Evolutionary conservation across 2,329 filamentous ascomycete species (phyloP), one percentile per base, ranked within the genome.

Genomic region (Leptographium wingfieldii): DNA sequence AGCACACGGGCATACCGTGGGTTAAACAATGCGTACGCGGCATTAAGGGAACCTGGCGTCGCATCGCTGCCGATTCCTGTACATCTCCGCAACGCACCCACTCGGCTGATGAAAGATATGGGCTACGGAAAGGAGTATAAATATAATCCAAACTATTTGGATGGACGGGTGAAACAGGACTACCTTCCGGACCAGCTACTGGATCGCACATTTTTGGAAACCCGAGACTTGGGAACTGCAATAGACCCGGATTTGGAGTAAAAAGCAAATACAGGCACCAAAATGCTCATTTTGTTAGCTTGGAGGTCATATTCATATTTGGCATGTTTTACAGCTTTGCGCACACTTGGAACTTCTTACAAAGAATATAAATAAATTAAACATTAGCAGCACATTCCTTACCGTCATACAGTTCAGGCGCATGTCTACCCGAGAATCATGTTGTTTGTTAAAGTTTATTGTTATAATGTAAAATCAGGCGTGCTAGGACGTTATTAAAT

Each of bases 51-150:
- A 69, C 92, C 92, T 0, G 92, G 92, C 0, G 78, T 95, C 2
- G 92, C 91, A 0, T 82, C 82, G 1, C 70, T 96, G 57, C 88
- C 91, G 0, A 85, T 99, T 27, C 94, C 94, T 2, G 73, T 94
- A 48, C 94, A 97, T 70, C 73, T 99, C 61, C 78, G 94, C 61
- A 97, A 97, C 71, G 94, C 94, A 10, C 92, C 94, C 0, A 97
- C 94, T 1, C 81, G 86, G 65, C 71, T 97, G 65, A 95, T 99
- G 92, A 88, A 92, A 67, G 92, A 96, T 66, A 75, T 97, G 65
- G 92, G 90, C 0, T 95, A 91, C 68, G 92, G 92, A 0, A 86
- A 84, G 56, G 88, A 91, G 70, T 99, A 99, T 73, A 97, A 97
- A 72, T 97, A 99, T 69, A 95, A 95, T 66, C 94, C 94, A 0